Percentiles rank a stretch among this genome's conserved stretches.
Conservation (phyloP, 2,329 filamentous ascomycete species). For the Epichloe gansuensis region DNA sequence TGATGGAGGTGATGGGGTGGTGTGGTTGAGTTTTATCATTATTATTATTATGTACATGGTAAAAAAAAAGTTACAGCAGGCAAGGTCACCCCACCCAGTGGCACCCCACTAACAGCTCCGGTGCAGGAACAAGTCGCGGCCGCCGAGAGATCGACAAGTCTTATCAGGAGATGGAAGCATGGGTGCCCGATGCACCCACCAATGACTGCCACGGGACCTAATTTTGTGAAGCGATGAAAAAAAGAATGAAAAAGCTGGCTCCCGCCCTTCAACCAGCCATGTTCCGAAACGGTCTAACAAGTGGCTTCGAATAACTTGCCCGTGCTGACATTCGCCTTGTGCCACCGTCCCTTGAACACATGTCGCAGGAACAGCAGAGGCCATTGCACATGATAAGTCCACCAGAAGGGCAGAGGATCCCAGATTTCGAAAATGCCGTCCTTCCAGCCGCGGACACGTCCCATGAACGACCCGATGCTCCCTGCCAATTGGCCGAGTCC, state of each 20-base stretch:
- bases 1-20: not conserved
- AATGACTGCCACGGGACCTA: too few relatives aligned
- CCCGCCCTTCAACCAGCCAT: not conserved
- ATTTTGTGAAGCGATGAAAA: too few relatives aligned
- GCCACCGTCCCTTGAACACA: conserved; percentile 42
- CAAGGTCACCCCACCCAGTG: not conserved
- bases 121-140: not conserved
- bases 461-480: conserved; percentile 15
- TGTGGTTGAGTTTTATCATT: not conserved
- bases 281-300: not conserved
- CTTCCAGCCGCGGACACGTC: conserved; percentile 37
- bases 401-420: conserved; percentile 46
- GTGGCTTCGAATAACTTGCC: conserved; percentile 20
- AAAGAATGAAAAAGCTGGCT: too few relatives aligned
- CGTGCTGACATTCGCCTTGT: conserved; percentile 56
- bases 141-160: not conserved
- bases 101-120: not conserved
- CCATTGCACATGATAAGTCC: conserved; percentile 45
- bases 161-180: not conserved
- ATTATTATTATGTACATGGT: too few relatives aligned
- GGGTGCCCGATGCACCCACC: not conserved
- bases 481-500: not conserved
- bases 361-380: conserved; percentile 36
- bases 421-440: conserved; percentile 40
- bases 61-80: not conserved